These are phyloP conservation scores for Coniochaeta sp. DNA, from an alignment of 2,329 filamentous ascomycete genomes.

Conservation along the genomic window DNA sequence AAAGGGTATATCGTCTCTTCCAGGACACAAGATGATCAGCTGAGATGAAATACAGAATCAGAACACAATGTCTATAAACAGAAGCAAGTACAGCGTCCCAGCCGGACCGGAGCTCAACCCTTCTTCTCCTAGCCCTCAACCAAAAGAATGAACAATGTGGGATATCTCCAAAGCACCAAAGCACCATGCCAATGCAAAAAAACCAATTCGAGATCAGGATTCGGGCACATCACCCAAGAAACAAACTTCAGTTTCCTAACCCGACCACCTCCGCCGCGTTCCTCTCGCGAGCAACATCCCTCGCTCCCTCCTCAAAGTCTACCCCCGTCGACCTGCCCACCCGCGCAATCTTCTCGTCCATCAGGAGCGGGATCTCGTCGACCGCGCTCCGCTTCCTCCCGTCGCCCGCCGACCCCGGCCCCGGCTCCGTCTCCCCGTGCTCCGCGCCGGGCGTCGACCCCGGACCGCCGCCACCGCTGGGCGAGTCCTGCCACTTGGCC, in stretches of 20 bases:
- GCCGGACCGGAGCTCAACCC: neutral
- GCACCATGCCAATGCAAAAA: neutral
- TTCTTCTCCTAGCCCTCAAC: neutral
- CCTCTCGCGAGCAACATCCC: conserved; percentile 39
- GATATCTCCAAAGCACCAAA: neutral
- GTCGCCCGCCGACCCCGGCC: conserved; percentile 11
- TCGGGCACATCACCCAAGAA: neutral
- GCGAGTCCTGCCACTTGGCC: conserved; percentile 70
- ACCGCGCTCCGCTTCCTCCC: conserved; percentile 26
- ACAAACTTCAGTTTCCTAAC: neutral
- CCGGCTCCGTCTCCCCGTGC: conserved; percentile 10
- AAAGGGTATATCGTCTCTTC: no score
- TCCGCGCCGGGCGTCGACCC: conserved; percentile 20
- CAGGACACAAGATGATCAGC: no score
- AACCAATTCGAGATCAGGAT: neutral
- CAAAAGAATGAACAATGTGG: neutral
- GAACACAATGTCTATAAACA: neutral
- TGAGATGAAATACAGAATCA: no score
- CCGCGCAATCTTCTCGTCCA: conserved; percentile 29
- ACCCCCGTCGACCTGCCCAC: conserved; percentile 12
- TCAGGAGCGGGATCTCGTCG: conserved; percentile 51
- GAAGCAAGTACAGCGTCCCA: neutral
- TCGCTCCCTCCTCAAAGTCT: conserved; percentile 34
- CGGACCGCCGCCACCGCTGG: conserved; percentile 37
- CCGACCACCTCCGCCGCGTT: conserved; percentile 14